These are phyloP conservation scores for Colletotrichum limetticola DNA, from an alignment of 2,329 filamentous ascomycete species.

Conservation along the genomic window DNA sequence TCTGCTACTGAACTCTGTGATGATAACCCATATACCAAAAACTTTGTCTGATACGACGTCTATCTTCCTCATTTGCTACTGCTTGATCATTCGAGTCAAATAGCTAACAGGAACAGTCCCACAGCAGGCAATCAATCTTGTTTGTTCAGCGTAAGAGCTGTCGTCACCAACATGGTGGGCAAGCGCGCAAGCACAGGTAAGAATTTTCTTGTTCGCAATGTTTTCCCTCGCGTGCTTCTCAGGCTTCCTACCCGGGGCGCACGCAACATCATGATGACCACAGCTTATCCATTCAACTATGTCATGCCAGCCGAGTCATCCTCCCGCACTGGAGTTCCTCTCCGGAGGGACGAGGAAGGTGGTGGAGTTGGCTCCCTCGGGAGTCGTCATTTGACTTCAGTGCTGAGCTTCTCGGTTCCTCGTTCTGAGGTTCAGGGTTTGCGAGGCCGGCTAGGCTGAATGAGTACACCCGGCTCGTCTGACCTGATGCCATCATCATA, in stretches of 20 bases:
- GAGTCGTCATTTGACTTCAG: slow-evolving; percentile 70
- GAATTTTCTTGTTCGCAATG: neutral
- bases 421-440: slow-evolving; percentile 54
- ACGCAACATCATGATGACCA: slow-evolving; percentile 62
- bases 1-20: slow-evolving; percentile 80
- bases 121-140: neutral
- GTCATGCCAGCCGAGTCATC: slow-evolving; percentile 74
- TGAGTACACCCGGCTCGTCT: slow-evolving; percentile 78
- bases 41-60: slow-evolving; percentile 62
- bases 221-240: slow-evolving; percentile 10
- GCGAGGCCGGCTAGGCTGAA: slow-evolving; percentile 68
- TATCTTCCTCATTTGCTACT: slow-evolving; percentile 10
- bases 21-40: slow-evolving; percentile 75
- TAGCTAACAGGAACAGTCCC: neutral
- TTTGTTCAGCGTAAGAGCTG: neutral
- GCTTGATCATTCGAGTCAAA: neutral
- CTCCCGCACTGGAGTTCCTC: slow-evolving; percentile 75
- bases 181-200: neutral
- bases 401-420: slow-evolving; percentile 46
- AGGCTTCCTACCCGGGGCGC: neutral
- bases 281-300: slow-evolving; percentile 84
- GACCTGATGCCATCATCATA: slow-evolving; percentile 37
- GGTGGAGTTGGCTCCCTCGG: slow-evolving; percentile 73
- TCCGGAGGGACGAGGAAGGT: slow-evolving; percentile 70
- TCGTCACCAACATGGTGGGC: neutral